Evolutionary conservation across 139 green algal genomes (phyloP).

Genomic region (Marvania coccoides): DNA sequence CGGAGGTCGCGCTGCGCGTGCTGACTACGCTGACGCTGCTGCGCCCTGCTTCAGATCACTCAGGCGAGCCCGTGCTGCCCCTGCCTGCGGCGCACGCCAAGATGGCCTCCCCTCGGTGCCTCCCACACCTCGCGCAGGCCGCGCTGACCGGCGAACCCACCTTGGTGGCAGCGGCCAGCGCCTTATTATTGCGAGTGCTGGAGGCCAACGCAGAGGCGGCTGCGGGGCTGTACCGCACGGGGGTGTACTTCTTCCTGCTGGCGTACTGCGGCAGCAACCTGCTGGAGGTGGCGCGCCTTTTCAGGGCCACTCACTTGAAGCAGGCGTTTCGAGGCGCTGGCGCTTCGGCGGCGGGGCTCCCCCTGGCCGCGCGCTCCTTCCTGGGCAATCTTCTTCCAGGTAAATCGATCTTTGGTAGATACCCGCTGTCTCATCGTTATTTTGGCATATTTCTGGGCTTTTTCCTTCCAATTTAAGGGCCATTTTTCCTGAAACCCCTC

Average conservation of each 20-base stretch:
- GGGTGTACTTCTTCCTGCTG: conserved; percentile 80
- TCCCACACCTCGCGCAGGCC: conserved; percentile 56
- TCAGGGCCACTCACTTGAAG: conserved; percentile 46
- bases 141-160: conserved; percentile 70
- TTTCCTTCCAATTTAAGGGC: neutral
- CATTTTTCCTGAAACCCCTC: too few species aligned
- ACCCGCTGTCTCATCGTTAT: neutral
- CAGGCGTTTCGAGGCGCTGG: conserved; percentile 26
- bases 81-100: conserved; percentile 61
- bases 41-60: conserved; percentile 49
- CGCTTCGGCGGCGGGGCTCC: conserved; percentile 16
- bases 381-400: conserved; percentile 76
- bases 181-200: conserved; percentile 60
- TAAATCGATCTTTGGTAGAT: neutral
- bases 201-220: conserved; percentile 53
- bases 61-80: conserved; percentile 52
- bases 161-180: conserved; percentile 53
- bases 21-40: conserved; percentile 56
- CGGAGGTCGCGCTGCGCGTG: conserved; percentile 31
- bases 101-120: conserved; percentile 51
- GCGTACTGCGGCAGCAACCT: conserved; percentile 84
- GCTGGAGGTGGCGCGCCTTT: conserved; percentile 49
- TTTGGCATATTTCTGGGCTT: neutral
- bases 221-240: conserved; percentile 73
- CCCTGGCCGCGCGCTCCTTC: conserved; percentile 60